phyloP scores from a whole-genome alignment of 2,329 filamentous ascomycete species.

The Arthroderma sp. region DNA sequence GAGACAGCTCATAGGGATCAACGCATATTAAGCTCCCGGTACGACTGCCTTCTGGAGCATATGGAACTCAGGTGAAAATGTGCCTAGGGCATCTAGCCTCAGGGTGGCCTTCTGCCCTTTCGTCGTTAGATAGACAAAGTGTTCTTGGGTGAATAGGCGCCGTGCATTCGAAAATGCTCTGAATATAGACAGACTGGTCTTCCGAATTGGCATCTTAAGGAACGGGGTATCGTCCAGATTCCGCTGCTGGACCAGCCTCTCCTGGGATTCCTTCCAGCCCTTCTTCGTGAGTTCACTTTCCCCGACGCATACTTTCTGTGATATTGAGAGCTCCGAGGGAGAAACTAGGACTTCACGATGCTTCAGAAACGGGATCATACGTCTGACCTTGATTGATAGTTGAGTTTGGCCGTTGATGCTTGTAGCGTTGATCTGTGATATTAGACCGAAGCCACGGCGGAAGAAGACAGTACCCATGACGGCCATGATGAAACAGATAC shows the following conservation, averaged over 20 bases:
- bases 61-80: constrained; percentile 11
- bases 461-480: constrained; percentile 50
- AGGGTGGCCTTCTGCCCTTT: constrained; percentile 26
- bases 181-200: constrained; percentile 23
- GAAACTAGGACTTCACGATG: constrained; percentile 19
- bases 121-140: constrained; percentile 30
- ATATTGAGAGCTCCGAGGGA: constrained; percentile 27
- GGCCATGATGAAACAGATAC: constrained; percentile 49
- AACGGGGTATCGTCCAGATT: constrained; percentile 19
- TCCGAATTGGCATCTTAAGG: constrained; percentile 25
- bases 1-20: too few relatives aligned
- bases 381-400: constrained; percentile 27
- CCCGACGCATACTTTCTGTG: constrained; percentile 24
- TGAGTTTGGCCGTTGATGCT: constrained; percentile 29
- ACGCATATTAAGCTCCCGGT: background rate
- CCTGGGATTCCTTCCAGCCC: constrained; percentile 16
- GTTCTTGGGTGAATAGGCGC: constrained; percentile 31
- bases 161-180: constrained; percentile 26
- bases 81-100: constrained; percentile 29
- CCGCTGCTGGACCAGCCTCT: constrained; percentile 12
- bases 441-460: constrained; percentile 45
- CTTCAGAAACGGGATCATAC: constrained; percentile 29
- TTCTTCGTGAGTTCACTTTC: constrained; percentile 4
- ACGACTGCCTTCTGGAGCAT: constrained; percentile 8
- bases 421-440: constrained; percentile 44